Percentiles rank a stretch among this genome's conserved stretches.
phyloP scores from a whole-genome alignment of 768 basidiomycete species.

The Lactarius psammicola region DNA sequence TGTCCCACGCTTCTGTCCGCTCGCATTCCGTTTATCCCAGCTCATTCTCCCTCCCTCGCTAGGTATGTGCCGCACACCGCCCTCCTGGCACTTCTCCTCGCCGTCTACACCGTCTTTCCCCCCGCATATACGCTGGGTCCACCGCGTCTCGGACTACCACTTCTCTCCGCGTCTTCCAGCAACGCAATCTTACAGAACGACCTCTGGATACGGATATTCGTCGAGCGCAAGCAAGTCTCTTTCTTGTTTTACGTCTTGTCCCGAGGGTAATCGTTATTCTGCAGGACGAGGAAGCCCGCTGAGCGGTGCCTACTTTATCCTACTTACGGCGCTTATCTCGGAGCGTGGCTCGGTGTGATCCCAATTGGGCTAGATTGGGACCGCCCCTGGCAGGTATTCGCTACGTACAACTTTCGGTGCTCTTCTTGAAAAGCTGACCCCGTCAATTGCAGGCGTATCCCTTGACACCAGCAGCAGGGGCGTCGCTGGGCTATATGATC shows the following conservation, averaged over 20 bases:
- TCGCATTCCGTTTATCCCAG: conserved; percentile 1
- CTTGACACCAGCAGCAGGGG: conserved; percentile 70
- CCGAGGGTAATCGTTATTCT: neutral
- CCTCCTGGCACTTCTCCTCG: conserved; percentile 64
- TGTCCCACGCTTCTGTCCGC: neutral
- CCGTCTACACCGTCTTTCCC: conserved; percentile 62
- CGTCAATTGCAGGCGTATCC: conserved; percentile 66
- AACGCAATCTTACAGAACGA: conserved; percentile 53
- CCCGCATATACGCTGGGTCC: conserved; percentile 68
- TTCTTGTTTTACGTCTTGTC: neutral
- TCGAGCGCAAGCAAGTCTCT: conserved; percentile 69
- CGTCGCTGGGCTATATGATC: conserved; percentile 63
- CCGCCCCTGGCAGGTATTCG: conserved; percentile 86
- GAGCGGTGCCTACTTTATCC: conserved; percentile 84
- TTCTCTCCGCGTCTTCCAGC: conserved; percentile 34
- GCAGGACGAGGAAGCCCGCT: conserved; percentile 56
- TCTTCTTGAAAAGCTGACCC: conserved; percentile 20
- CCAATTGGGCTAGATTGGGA: conserved; percentile 96
- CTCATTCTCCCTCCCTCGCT: conserved; percentile 13
- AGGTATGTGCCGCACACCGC: conserved; percentile 54
- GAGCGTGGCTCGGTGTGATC: conserved; percentile 78
- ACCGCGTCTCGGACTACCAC: conserved; percentile 41
- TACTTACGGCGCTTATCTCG: conserved; percentile 64
- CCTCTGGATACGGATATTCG: conserved; percentile 78
- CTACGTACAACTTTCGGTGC: conserved; percentile 2